Evolutionary conservation across 352 stramenopile genomes (phyloP), one percentile per base, ranked within the genome.

Genomic region (Pythium monospermum): DNA sequence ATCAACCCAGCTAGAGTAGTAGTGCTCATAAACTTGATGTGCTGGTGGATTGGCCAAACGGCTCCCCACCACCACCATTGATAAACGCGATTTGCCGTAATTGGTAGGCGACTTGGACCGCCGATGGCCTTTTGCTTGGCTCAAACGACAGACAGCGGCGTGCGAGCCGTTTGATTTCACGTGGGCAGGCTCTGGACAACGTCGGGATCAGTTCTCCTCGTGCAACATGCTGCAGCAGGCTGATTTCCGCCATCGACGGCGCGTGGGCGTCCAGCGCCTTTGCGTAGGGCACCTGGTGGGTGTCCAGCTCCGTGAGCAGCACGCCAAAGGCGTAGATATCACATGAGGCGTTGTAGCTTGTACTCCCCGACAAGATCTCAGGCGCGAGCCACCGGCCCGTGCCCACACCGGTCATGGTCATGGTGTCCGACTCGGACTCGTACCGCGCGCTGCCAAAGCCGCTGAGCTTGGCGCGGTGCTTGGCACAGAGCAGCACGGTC

Each of bases 251-350:
- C 6, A 85, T 31, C 22, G 47, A 56, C 21, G 68, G 61, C 7
- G 65, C 68, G 32, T 56, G 64, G 6, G 60, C 22, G 0, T 65
- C 59, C 18, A 13, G 3, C 3, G 25, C 19, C 6, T 22, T 10
- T 2, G 21, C 32, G 56, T 82, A 85, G 26, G 76, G 73, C 1
- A 83, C 35, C 26, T 48, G 49, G 47, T 87, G 73, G 1, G 73
- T 82, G 42, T 83, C 72, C 25, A 87, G 45, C 61, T 87, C 76
- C 6, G 61, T 67, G 3, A 87, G 30, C 18, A 83, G 62, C 22
- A 76, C 60, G 23, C 73, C 73, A 18, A 83, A 68, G 21, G 61
- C 48, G 45, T 66, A 84, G 18, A 84, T 71, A 26, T 84, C 73
- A 31, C 57, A 64, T 10, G 58, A 59, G 49, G 80, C 39, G 35